phyloP scores from a whole-genome alignment of 371 early-diverging fungal genomes.

The Entomophthora muscae region DNA sequence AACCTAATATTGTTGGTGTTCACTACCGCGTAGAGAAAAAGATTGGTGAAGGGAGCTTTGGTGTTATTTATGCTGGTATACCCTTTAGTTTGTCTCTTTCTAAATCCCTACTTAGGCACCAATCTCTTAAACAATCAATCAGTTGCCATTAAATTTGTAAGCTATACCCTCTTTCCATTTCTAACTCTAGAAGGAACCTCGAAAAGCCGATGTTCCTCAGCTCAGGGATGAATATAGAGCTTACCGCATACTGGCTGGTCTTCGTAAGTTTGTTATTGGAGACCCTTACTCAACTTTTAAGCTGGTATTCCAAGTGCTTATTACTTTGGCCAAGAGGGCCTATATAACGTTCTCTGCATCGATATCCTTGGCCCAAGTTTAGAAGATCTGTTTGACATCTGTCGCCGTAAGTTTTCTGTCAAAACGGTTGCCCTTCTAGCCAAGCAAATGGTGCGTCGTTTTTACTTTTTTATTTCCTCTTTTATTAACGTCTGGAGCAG shows the following conservation, averaged over 20 bases:
- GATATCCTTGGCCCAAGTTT: slow-evolving; percentile 92
- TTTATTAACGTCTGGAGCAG: slow-evolving; percentile 16
- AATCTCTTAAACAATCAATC: slow-evolving; percentile 49
- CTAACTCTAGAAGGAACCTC: slow-evolving; percentile 29
- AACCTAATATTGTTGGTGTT: slow-evolving; percentile 29
- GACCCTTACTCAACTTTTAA: slow-evolving; percentile 10
- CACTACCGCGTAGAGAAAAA: slow-evolving; percentile 54
- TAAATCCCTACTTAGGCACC: slow-evolving; percentile 14
- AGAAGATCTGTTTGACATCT: slow-evolving; percentile 59
- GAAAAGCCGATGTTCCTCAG: slow-evolving; percentile 78
- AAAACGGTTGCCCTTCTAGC: slow-evolving; percentile 28
- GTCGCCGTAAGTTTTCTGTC: slow-evolving; percentile 19
- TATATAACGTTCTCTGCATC: slow-evolving; percentile 78
- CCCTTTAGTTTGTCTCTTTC: not conserved
- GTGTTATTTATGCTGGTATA: slow-evolving; percentile 59
- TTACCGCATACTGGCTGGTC: slow-evolving; percentile 56
- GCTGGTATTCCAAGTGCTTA: slow-evolving; percentile 67
- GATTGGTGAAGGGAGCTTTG: slow-evolving; percentile 64
- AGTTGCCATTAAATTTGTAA: slow-evolving; percentile 68
- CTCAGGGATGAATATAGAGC: slow-evolving; percentile 72
- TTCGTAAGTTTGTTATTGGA: slow-evolving; percentile 15
- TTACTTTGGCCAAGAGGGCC: slow-evolving; percentile 83
- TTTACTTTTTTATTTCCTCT: not conserved
- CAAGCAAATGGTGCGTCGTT: slow-evolving; percentile 29
- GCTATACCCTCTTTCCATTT: not conserved